Base-by-base conservation (phyloP, 2,329 filamentous ascomycete species). In the Colletotrichum theobromicola region DNA sequence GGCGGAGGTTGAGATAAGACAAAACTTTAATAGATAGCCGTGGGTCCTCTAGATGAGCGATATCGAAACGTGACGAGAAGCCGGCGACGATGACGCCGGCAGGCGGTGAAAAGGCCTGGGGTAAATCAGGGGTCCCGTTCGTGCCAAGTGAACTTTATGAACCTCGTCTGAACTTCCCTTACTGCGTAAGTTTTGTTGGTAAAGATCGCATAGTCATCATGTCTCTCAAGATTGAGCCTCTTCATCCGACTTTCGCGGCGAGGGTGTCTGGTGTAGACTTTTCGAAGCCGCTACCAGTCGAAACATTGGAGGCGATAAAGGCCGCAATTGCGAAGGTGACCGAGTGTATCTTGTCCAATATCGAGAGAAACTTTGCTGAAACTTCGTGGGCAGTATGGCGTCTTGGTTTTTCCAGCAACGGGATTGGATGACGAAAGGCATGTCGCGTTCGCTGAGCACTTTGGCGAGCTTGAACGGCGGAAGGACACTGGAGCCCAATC, bases 331-430 rank as follows among this genome's bases (percentile, higher is more conserved):
- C 55, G 7, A 75, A 76, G 72, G 76, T 77, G 30, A 5, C 26
- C 21, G 21, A 8, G 4, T n/a, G 6, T 15, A 8, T 28, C 6
- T 7, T 18, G 18, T 8, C 7, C 30, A 16, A 37, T 15, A 4
- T 24, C 6, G 18, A 13, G 30, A 16, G 42, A 12, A 6, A 35
- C 55, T 15, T 21, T 9, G 32, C 50, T 68, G 16, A 70, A 76
- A 67, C 21, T n/a, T 8, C 30, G 12, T 32, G 24, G 21, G 4
- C 66, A 90, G 88, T 89, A 90, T 76, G 89, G 89, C 26, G 86
- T 90, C 24, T 82, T 85, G 46, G 85, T 90, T 24, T 87, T 91
- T 79, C 88, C 88, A 50, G 78, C 84, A 16, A 89, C 90, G 2
- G 82, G 82, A 16, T 82, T 92, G 12, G 83, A 86, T 70, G 89